phyloP scores from a whole-genome alignment of 345 rosid genomes.

The Eutrema heterophyllum region DNA sequence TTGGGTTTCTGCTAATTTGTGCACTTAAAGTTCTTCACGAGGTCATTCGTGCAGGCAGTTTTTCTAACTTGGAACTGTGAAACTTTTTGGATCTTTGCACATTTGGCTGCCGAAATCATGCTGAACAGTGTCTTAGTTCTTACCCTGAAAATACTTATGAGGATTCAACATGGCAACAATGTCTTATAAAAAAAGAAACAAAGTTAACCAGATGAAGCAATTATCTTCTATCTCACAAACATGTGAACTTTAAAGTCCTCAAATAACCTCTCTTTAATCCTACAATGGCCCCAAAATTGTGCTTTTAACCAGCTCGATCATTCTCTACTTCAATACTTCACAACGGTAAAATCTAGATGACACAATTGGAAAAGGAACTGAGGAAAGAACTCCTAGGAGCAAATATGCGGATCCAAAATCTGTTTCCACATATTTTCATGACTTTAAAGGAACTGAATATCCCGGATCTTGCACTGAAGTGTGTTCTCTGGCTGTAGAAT shows the following conservation, averaged over 20 bases:
- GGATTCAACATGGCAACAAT: background rate
- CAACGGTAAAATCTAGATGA: background rate
- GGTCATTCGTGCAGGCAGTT: background rate
- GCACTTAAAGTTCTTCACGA: background rate
- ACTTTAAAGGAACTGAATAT: background rate
- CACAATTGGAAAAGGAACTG: background rate
- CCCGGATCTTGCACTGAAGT: background rate
- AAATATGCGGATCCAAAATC: background rate
- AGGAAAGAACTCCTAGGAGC: background rate
- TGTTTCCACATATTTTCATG: background rate
- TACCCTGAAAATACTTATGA: constrained; percentile 3
- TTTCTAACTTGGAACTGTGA: background rate
- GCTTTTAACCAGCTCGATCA: background rate
- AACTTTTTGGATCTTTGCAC: background rate
- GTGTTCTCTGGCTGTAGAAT: background rate
- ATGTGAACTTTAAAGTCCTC: background rate
- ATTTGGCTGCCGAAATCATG: constrained; percentile 1
- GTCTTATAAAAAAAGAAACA: background rate
- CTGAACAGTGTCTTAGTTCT: background rate
- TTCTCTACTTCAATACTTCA: background rate
- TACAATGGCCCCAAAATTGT: background rate
- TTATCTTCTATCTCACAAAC: background rate
- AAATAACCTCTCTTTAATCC: background rate
- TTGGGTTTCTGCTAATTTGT: background rate
- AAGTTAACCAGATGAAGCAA: background rate